Base-by-base conservation (phyloP, 2,329 filamentous ascomycete species). In the Macroventuria anomochaeta region DNA sequence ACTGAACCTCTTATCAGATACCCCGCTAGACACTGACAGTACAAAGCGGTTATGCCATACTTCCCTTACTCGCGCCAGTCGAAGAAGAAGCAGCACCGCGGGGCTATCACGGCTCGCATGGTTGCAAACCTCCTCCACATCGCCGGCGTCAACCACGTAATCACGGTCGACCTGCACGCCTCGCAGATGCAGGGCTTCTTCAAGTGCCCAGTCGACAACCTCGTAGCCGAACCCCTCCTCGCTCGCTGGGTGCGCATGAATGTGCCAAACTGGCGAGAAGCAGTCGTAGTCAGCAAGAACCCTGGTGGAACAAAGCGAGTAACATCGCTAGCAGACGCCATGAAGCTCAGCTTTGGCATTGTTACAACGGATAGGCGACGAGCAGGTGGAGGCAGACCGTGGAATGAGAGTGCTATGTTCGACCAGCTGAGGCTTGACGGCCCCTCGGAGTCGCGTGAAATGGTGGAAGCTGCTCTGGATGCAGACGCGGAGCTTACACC, bases 121-220 rank as follows among this genome's bases (percentile, higher is more conserved):
- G 85, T 99, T 46, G 93, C 95, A 57, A 99, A 99, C 75, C 85
- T 97, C 42, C 86, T 99, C 64, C 85, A 90, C 56, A 90, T 99
- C 52, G 95, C 95, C 44, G 95, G 95, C 47, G 92, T 99, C 62
- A 92, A 96, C 77, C 95, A 99, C 80, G 90, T 99, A 74, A 93
- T 99, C 68, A 99, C 95, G 13, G 89, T 99, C 71, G 95, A 99
- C 72, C 84, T 99, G 25, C 95, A 99, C 79, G 85, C 85, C 69
- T 79, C 82, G n/a, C 95, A 97, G 79, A 97, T 97, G 91, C 95
- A 99, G 78, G 95, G 95, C 53, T 99, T 99, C 80, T 99, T 99
- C 83, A 90, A 90, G 71, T 96, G 93, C 65, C 95, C 95, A 0
- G 93, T 99, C 55, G 95, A 99, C 77, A 97, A 99, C 71, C 87